Evolutionary conservation across 1,284 basidiomycete genomes (phyloP), one percentile per base, ranked within the genome.

Genomic region (Apiotrichum gamsii): DNA sequence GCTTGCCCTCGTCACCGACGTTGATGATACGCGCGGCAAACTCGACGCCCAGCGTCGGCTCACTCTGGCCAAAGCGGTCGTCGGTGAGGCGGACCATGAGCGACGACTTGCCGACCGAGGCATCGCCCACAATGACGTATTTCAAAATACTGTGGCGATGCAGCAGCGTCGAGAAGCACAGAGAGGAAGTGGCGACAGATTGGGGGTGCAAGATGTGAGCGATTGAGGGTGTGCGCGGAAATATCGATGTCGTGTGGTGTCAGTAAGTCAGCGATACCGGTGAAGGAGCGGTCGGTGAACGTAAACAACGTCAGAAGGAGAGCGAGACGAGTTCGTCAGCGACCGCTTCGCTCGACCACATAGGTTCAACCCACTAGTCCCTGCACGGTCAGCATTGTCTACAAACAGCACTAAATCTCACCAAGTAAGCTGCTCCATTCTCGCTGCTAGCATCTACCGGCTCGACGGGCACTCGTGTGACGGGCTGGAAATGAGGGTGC

Each of bases 71-170:
- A 43, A 65, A 66, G n/a, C 61, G 54, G 47, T 68, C 64, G 41
- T 67, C 64, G 2, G 68, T 70, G 4, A 70, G 54, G 15, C 68
- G 60, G 21, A 65, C 48, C 4, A 70, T 59, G 11, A 70, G 45
- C 11, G 58, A 64, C 15, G 63, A 64, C 57, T 70, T 70, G 35
- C 68, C 68, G 11, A 67, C 65, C 8, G 65, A 56, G 6, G 64
- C 58, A 49, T 70, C 68, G 39, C 68, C 68, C 18, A 70, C 54
- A 33, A 70, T 62, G 14, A 69, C 65, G 55, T 69, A 70, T 53
- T 70, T 70, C 40, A 70, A 62, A 48, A 70, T 70, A 39, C 65
- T 67, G 47, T 4, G 8, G 16, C 39, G 25, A 28, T 6, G 25
- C 25, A 28, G 25, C 11, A 11, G 25, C 11, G 6, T 28, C 8